Conservation (phyloP, 495 filamentous ascomycete species). For the Trichoderma reesei region DNA sequence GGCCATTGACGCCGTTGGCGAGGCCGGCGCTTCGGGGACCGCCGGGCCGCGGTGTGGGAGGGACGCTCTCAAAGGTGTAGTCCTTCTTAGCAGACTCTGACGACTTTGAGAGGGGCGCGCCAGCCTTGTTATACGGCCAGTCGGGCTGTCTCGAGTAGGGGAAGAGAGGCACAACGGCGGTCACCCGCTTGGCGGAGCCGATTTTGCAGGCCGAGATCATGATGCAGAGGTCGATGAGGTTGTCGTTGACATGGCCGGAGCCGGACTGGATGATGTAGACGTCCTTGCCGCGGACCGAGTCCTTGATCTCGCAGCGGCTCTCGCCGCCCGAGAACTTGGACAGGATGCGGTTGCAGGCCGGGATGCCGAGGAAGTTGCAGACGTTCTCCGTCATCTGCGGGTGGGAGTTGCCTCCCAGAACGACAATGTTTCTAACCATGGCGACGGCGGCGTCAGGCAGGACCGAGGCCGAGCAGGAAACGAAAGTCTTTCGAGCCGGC, state of each 20-base stretch:
- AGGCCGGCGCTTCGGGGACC: conserved; percentile 53
- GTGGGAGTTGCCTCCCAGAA: conserved; percentile 90
- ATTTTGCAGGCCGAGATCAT: conserved; percentile 97
- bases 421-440: conserved; percentile 94
- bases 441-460: conserved; percentile 4
- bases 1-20: conserved; percentile 47
- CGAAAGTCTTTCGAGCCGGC: too few relatives aligned
- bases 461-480: too few relatives aligned
- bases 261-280: conserved; percentile 95
- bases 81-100: conserved; percentile 45
- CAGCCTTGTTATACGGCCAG: conserved; percentile 88
- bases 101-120: conserved; percentile 72
- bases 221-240: conserved; percentile 92
- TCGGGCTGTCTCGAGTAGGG: conserved; percentile 94
- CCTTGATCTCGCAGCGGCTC: conserved; percentile 86
- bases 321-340: conserved; percentile 91
- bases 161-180: conserved; percentile 89
- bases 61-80: conserved; percentile 91
- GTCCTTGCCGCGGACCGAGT: conserved; percentile 94
- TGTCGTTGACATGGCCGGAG: conserved; percentile 65
- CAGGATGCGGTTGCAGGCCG: conserved; percentile 69
- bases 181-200: conserved; percentile 82
- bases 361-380: conserved; percentile 77
- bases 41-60: conserved; percentile 68
- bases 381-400: conserved; percentile 76